Percentiles rank a stretch among this genome's conserved stretches.
These are phyloP conservation scores for Citrus sp. DNA, from an alignment of 345 rosid species.

Conservation along the genomic window DNA sequence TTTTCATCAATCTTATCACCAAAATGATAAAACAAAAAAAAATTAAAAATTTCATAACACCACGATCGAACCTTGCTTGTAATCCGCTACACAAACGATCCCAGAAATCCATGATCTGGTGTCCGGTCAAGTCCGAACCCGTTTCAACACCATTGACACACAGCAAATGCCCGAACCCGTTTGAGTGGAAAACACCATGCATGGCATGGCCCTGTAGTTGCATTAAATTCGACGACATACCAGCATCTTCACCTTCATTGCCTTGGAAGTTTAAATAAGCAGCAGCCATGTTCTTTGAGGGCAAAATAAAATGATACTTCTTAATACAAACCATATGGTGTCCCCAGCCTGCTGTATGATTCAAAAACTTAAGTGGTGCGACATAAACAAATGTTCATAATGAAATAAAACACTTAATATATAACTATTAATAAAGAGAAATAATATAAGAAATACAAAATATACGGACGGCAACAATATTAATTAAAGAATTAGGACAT, in stretches of 20 bases:
- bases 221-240: slow-evolving; percentile 41
- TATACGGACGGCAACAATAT: background rate
- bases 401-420: no score
- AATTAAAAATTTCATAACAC: background rate
- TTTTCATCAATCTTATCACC: background rate
- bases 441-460: background rate
- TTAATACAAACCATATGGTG: slow-evolving; percentile 76
- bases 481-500: slow-evolving; percentile 24
- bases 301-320: slow-evolving; percentile 87
- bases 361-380: slow-evolving; percentile 2
- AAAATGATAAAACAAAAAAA: background rate
- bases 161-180: slow-evolving; percentile 88
- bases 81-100: slow-evolving; percentile 78
- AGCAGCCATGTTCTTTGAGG: slow-evolving; percentile 54
- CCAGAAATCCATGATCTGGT: slow-evolving; percentile 83
- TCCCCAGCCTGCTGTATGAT: slow-evolving; percentile 71
- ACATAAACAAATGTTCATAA: background rate
- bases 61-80: slow-evolving; percentile 60
- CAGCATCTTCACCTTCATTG: slow-evolving; percentile 5
- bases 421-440: background rate
- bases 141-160: slow-evolving; percentile 64
- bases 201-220: slow-evolving; percentile 54
- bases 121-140: slow-evolving; percentile 65
- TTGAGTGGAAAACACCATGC: slow-evolving; percentile 87
- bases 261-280: slow-evolving; percentile 40